Base-by-base conservation (phyloP, 257 asterid genomes). In the Linaria vulgaris region DNA sequence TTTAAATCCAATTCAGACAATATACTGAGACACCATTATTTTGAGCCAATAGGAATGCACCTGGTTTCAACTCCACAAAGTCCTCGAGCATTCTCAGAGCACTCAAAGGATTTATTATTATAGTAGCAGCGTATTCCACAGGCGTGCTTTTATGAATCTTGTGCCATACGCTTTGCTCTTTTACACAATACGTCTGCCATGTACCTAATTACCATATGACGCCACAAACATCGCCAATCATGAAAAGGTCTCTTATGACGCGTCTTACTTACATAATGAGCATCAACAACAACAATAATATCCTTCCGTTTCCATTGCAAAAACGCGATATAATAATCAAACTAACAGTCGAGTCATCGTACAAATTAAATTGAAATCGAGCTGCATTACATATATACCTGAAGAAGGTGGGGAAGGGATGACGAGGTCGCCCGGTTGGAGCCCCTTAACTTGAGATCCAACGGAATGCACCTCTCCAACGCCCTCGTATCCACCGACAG, bases 401-500 rank as follows among this genome's bases (percentile, higher is more conserved):
- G 97, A 82, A 79, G 84, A 76, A 63, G 95, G 99, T 19, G 99
- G 99, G 61, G 86, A 94, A 21, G 97, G 95, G 61, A 94, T 90
- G 67, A 94, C 99, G 95, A 82, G 84, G 76, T 94, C 95, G 5
- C 99, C 97, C 0, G 85, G 83, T 48, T 76, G 45, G 56, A 90
- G 69, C 49, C 80, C 78, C 77, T 82, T 68, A 23, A 94, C 97
- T 23, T 87, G 85, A 71, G 94, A 71, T 43, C 97, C 99, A 5
- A 87, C 83, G 19, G 82, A 75, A 70, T 87, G 81, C 16, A 94
- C 91, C 74, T 87, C 95, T 49, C 96, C 99, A n/a, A 94, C 95
- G 38, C 99, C 99, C 74, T 90, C 99, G 61, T 94, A 94, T 39
- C 99, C 99, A 23, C 97, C 99, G 38, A 90, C 80, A 14, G 99